These are phyloP conservation scores for Aspergillus cavernicola DNA, from an alignment of 495 filamentous ascomycete species.

Conservation along the genomic window DNA sequence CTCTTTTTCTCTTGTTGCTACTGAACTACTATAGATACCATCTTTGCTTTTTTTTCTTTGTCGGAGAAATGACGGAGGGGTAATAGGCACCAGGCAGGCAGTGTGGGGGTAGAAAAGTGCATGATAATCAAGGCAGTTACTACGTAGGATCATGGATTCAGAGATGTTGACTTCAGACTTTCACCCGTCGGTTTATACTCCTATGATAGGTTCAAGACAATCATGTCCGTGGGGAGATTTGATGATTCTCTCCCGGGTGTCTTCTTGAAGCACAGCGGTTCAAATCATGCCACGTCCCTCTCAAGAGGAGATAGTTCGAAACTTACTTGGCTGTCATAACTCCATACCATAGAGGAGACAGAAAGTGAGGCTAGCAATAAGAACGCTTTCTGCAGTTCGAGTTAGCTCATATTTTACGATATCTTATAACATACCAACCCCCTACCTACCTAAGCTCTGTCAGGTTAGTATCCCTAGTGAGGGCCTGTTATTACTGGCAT, in stretches of 20 bases:
- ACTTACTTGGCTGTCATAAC: too few species aligned
- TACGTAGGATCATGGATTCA: too few species aligned
- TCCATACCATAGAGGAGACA: neutral
- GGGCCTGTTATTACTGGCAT: neutral
- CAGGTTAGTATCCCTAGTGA: too few species aligned
- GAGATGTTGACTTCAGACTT: too few species aligned
- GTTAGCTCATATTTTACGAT: neutral
- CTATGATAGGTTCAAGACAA: neutral
- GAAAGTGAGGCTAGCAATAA: slow-evolving; percentile 14
- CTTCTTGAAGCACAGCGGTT: neutral
- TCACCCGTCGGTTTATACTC: neutral
- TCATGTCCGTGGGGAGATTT: neutral
- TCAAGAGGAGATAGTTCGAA: neutral
- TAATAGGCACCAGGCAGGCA: too few species aligned
- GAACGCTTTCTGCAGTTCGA: neutral
- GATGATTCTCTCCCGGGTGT: too few species aligned
- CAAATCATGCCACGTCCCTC: slow-evolving; percentile 4
- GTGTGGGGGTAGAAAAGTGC: too few species aligned
- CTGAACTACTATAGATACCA: too few species aligned
- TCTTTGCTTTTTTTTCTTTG: neutral
- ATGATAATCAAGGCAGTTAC: neutral
- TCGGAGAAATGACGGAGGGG: neutral
- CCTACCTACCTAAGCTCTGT: too few species aligned
- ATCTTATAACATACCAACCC: neutral
- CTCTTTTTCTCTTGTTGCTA: neutral